Evolutionary conservation across 1,284 basidiomycete species (phyloP).

Genomic region (Xerocomus amazonicus): DNA sequence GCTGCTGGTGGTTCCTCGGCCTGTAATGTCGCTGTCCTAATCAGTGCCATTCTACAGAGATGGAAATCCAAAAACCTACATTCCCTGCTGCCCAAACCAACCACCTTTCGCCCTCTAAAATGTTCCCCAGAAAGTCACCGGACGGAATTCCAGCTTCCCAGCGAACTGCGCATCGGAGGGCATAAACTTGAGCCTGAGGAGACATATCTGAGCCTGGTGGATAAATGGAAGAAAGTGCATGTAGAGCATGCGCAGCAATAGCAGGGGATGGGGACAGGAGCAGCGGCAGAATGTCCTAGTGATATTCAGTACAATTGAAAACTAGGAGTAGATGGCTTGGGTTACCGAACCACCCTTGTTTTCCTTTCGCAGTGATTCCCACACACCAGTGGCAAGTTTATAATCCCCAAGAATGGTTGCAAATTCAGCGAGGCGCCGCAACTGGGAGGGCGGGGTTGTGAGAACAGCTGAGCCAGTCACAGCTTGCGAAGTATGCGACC

Average conservation of each 20-base stretch:
- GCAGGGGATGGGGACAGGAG: slow-evolving; percentile 63
- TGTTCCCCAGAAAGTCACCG: slow-evolving; percentile 51
- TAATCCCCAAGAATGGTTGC: slow-evolving; percentile 90
- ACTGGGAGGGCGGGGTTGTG: slow-evolving; percentile 54
- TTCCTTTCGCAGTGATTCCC: slow-evolving; percentile 85
- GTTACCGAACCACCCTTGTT: slow-evolving; percentile 69
- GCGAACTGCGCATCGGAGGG: slow-evolving; percentile 62
- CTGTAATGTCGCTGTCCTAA: slow-evolving; percentile 41
- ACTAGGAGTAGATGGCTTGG: slow-evolving; percentile 2
- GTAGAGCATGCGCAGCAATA: slow-evolving; percentile 53
- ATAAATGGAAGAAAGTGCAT: slow-evolving; percentile 51
- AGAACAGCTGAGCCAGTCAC: slow-evolving; percentile 30
- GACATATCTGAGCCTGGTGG: slow-evolving; percentile 46
- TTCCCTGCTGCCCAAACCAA: slow-evolving; percentile 75
- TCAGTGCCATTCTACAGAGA: slow-evolving; percentile 17
- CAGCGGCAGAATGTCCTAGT: slow-evolving; percentile 70
- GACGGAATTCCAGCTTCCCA: slow-evolving; percentile 68
- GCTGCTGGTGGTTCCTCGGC: slow-evolving; percentile 77
- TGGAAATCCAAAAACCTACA: slow-evolving; percentile 41
- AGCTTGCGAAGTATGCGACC: slow-evolving; percentile 39
- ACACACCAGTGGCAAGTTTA: slow-evolving; percentile 80
- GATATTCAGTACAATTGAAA: slow-evolving; percentile 11
- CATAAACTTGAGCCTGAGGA: slow-evolving; percentile 59
- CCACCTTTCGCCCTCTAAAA: slow-evolving; percentile 75
- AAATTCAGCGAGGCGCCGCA: slow-evolving; percentile 90